Conservation (phyloP, 495 filamentous ascomycete genomes). For the Podospora sp. region DNA sequence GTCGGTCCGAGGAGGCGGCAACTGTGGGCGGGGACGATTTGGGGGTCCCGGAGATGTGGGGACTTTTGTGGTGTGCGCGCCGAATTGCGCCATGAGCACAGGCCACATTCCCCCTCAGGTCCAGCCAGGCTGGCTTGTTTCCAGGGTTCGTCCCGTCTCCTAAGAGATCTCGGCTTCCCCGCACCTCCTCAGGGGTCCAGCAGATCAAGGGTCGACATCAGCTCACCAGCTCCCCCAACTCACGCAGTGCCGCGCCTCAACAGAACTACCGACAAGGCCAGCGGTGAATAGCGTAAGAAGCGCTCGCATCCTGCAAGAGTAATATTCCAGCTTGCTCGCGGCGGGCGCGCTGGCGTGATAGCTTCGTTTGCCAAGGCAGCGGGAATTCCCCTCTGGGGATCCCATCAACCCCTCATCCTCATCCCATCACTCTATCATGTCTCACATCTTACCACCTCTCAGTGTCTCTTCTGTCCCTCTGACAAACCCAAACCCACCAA, state of each 20-base stretch:
- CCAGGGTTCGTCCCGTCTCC: neutral
- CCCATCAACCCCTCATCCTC: neutral
- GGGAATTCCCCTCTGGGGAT: neutral
- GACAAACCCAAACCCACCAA: neutral
- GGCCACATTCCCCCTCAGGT: slow-evolving; percentile 4
- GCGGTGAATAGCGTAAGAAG: neutral
- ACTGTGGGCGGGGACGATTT: no score
- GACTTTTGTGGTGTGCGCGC: slow-evolving; percentile 1
- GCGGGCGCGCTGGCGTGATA: neutral
- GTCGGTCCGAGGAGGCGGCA: slow-evolving; percentile 2
- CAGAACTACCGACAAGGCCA: neutral
- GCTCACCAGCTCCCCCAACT: slow-evolving; percentile 2
- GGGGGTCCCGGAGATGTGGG: slow-evolving; percentile 1
- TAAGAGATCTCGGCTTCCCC: slow-evolving; percentile 10
- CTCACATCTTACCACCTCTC: neutral
- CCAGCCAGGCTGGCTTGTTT: neutral
- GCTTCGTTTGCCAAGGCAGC: neutral
- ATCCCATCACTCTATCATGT: neutral
- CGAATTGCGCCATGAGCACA: slow-evolving; percentile 14
- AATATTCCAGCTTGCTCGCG: neutral
- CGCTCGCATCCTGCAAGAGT: neutral
- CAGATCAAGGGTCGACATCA: neutral
- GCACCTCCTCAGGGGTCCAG: neutral
- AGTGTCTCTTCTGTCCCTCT: neutral
- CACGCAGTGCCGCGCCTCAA: neutral